A percentile compares a stretch with the other conserved stretches of the same genome.
Conservation (phyloP, 345 rosid genomes). For the Murraya koenigii region DNA sequence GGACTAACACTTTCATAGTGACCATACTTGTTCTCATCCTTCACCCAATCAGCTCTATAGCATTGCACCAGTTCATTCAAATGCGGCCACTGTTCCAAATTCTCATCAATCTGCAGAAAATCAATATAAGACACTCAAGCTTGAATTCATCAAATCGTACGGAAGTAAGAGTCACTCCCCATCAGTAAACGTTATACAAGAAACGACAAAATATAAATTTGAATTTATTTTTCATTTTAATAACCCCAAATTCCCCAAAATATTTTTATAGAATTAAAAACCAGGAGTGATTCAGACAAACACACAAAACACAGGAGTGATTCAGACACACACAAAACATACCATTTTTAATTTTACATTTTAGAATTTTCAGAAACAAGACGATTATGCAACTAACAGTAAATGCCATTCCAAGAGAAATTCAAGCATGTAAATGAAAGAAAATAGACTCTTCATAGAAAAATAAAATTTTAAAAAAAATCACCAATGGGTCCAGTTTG, state of each 20-base stretch:
- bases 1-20: constrained; percentile 65
- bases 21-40: constrained; percentile 91
- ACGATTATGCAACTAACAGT: neutral
- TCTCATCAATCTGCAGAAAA: constrained; percentile 69
- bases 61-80: constrained; percentile 81
- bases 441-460: neutral
- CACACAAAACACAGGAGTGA: no score
- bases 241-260: neutral
- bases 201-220: neutral
- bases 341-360: neutral
- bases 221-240: neutral
- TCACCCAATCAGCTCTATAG: constrained; percentile 86
- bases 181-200: neutral
- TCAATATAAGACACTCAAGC: neutral
- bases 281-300: neutral
- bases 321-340: neutral
- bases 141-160: neutral
- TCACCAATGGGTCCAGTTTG: constrained; percentile 60
- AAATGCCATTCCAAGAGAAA: neutral
- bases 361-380: neutral
- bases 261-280: neutral
- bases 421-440: neutral
- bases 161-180: neutral
- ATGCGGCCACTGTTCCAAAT: constrained; percentile 97
- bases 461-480: neutral